A percentile compares a stretch with the other conserved stretches of the same genome.
Evolutionary conservation across 2,329 filamentous ascomycete genomes (phyloP).

Genomic region (Teratosphaeria destructans): DNA sequence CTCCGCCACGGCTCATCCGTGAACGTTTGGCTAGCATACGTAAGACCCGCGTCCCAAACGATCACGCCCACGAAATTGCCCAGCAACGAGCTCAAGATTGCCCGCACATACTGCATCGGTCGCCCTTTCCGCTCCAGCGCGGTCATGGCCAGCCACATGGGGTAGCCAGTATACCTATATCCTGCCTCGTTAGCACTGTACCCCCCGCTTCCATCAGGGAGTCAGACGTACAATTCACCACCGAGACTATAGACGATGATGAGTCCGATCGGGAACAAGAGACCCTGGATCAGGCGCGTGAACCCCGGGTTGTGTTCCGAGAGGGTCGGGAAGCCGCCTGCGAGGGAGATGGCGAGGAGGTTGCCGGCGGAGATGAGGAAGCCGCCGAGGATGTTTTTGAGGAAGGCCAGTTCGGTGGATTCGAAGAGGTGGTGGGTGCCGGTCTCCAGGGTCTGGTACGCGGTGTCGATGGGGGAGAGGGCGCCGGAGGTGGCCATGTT

Average conservation of each 20-base stretch:
- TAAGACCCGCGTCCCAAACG: slow-evolving; percentile 9
- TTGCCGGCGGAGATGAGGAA: slow-evolving; percentile 17
- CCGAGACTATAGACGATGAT: slow-evolving; percentile 20
- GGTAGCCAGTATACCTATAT: slow-evolving; percentile 18
- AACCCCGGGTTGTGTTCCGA: slow-evolving; percentile 13
- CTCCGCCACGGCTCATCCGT: slow-evolving; percentile 12
- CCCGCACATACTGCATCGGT: slow-evolving; percentile 10
- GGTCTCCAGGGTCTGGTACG: slow-evolving; percentile 11
- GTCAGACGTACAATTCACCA: slow-evolving; percentile 11
- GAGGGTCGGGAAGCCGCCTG: slow-evolving; percentile 11
- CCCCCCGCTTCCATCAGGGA: no score
- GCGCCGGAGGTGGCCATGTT: slow-evolving; percentile 4
- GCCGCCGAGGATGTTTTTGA: slow-evolving; percentile 21
- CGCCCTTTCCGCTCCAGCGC: slow-evolving; percentile 14
- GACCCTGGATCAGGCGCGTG: slow-evolving; percentile 15
- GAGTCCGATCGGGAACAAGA: slow-evolving; percentile 18
- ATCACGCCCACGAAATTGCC: slow-evolving; percentile 16
- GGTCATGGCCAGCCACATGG: slow-evolving; percentile 21
- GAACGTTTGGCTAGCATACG: slow-evolving; percentile 11
- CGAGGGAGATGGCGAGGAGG: slow-evolving; percentile 13
- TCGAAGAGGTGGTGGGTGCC: slow-evolving; percentile 18
- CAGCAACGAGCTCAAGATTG: slow-evolving; percentile 9
- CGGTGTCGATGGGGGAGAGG: slow-evolving; percentile 13
- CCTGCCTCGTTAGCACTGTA: no score
- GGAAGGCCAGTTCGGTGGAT: slow-evolving; percentile 10